phyloP scores from a whole-genome alignment of 371 early-diverging fungal genomes.

The Lichtheimia ramosa region DNA sequence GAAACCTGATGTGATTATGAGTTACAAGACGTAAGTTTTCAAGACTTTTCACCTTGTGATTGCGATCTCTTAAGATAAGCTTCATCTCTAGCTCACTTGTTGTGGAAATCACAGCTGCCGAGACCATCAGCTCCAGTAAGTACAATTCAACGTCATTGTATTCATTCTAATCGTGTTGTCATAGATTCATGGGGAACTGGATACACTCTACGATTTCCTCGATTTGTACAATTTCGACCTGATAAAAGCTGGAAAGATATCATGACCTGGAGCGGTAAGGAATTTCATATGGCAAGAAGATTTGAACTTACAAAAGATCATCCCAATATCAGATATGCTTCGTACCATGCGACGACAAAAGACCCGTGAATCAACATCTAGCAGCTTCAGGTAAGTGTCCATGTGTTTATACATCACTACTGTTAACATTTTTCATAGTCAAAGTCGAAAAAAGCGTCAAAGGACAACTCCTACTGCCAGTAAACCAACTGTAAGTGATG shows the following conservation, averaged over 20 bases:
- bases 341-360: no score
- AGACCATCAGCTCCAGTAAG: slow-evolving; percentile 50
- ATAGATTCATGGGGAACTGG: slow-evolving; percentile 54
- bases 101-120: slow-evolving; percentile 68
- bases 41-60: neutral
- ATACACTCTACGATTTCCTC: slow-evolving; percentile 76
- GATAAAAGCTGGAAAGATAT: slow-evolving; percentile 67
- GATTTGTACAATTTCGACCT: slow-evolving; percentile 60
- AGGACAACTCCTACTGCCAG: no score
- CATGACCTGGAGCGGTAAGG: slow-evolving; percentile 48
- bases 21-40: slow-evolving; percentile 41
- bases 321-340: no score
- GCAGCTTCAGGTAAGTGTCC: no score
- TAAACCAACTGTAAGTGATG: no score
- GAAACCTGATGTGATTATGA: slow-evolving; percentile 67
- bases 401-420: no score
- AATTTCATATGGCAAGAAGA: neutral
- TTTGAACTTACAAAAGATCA: neutral
- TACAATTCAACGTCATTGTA: neutral
- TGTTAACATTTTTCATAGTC: no score
- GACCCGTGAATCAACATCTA: no score
- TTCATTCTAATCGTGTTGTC: neutral
- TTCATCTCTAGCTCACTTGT: slow-evolving; percentile 52
- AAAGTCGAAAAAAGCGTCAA: no score
- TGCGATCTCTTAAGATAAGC: neutral